phyloP scores from a whole-genome alignment of 352 stramenopile genomes.

The Pythium coloratum region DNA sequence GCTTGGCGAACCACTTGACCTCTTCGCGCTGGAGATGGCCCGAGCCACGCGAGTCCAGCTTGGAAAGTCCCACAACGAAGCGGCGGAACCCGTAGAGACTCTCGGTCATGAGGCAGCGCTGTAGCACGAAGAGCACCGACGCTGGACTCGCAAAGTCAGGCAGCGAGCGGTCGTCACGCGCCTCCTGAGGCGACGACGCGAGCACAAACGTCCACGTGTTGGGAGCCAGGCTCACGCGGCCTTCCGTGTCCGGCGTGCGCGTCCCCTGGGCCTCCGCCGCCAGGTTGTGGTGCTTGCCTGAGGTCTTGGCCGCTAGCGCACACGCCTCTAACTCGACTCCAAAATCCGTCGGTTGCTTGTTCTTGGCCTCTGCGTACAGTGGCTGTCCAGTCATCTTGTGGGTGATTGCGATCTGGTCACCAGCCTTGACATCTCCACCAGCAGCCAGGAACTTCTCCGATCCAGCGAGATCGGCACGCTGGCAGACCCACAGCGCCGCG shows the following conservation, averaged over 20 bases:
- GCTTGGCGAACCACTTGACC: constrained; percentile 58
- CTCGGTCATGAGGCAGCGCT: constrained; percentile 49
- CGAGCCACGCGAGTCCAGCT: constrained; percentile 44
- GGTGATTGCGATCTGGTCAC: constrained; percentile 59
- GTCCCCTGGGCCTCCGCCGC: constrained; percentile 51
- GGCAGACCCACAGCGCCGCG: constrained; percentile 70
- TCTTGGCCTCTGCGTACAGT: constrained; percentile 48
- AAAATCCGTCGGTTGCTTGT: constrained; percentile 77
- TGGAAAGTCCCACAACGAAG: constrained; percentile 44
- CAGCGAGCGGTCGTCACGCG: constrained; percentile 45
- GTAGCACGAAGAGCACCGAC: constrained; percentile 49
- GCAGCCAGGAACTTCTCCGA: constrained; percentile 73
- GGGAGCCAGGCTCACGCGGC: constrained; percentile 33
- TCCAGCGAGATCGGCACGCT: constrained; percentile 53
- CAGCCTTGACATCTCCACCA: constrained; percentile 40
- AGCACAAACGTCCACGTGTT: constrained; percentile 78
- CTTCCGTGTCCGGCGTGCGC: constrained; percentile 73
- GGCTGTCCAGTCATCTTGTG: constrained; percentile 87
- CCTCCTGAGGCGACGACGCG: constrained; percentile 35
- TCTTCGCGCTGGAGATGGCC: constrained; percentile 68
- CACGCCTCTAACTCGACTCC: constrained; percentile 79
- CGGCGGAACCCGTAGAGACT: constrained; percentile 66
- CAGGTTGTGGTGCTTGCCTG: constrained; percentile 75
- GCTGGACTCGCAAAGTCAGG: constrained; percentile 41
- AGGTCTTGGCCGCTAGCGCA: constrained; percentile 37